These are phyloP conservation scores for Rhynchospora breviuscula DNA, from an alignment of 176 grass and related monocot genomes.

Conservation along the genomic window DNA sequence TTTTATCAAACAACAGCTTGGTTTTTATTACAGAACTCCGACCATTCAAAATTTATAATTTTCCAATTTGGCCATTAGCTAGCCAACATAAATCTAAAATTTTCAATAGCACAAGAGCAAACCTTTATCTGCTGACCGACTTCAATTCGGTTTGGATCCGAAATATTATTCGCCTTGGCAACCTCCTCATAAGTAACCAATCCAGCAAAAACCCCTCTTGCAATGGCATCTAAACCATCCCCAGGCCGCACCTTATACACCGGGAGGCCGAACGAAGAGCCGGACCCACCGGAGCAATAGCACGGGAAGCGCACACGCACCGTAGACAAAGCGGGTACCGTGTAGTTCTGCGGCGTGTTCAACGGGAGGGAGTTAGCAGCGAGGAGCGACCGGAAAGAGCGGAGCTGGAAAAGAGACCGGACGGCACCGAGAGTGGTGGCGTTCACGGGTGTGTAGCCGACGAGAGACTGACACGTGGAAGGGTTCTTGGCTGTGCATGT, in stretches of 20 bases:
- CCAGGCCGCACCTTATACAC: constrained; percentile 54
- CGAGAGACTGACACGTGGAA: constrained; percentile 59
- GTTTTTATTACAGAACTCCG: background rate
- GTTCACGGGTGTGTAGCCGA: constrained; percentile 66
- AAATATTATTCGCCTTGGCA: constrained; percentile 69
- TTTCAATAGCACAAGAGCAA: background rate
- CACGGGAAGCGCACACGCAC: constrained; percentile 74
- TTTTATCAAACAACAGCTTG: no score
- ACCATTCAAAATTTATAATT: background rate
- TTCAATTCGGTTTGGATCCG: constrained; percentile 45
- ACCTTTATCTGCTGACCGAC: constrained; percentile 49
- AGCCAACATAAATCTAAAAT: background rate
- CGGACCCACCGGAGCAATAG: constrained; percentile 66
- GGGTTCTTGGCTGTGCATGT: constrained; percentile 46
- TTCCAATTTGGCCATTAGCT: background rate
- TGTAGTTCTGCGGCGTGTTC: constrained; percentile 33
- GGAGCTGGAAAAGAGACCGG: constrained; percentile 69
- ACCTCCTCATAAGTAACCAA: constrained; percentile 77
- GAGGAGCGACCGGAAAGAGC: constrained; percentile 69
- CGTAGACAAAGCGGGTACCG: constrained; percentile 25
- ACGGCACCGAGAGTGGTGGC: constrained; percentile 53
- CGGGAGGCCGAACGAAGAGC: constrained; percentile 55
- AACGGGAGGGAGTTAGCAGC: constrained; percentile 55
- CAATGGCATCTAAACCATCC: constrained; percentile 60
- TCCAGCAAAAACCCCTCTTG: constrained; percentile 40